A percentile compares a stretch with the other conserved stretches of the same genome.
phyloP scores from a whole-genome alignment of 2,329 filamentous ascomycete species.

The Tricladium varicosporioides region DNA sequence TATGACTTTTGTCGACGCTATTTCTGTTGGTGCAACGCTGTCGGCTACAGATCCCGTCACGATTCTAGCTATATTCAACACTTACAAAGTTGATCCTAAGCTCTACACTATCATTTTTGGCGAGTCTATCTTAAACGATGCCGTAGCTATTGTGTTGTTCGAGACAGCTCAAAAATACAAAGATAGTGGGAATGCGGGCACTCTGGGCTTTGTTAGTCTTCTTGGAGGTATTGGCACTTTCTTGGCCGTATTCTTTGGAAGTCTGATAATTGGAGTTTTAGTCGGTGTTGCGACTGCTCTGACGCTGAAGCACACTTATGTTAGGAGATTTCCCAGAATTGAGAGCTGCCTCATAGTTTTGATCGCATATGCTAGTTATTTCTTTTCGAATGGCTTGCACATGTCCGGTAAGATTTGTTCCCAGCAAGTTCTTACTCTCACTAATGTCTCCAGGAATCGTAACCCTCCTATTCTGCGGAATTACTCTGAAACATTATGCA shows the following conservation, averaged over 20 bases:
- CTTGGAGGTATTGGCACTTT: slow-evolving; percentile 94
- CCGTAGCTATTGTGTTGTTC: slow-evolving; percentile 97
- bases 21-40: slow-evolving; percentile 92
- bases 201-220: slow-evolving; percentile 75
- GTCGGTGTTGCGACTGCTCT: slow-evolving; percentile 87
- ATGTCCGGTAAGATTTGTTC: slow-evolving; percentile 76
- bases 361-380: slow-evolving; percentile 95
- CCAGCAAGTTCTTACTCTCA: background rate
- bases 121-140: slow-evolving; percentile 96
- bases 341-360: slow-evolving; percentile 93
- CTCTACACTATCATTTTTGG: slow-evolving; percentile 98
- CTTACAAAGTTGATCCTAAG: slow-evolving; percentile 98
- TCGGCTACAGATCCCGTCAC: slow-evolving; percentile 97
- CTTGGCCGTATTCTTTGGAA: slow-evolving; percentile 93
- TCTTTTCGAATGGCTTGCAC: slow-evolving; percentile 92
- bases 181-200: slow-evolving; percentile 65
- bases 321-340: slow-evolving; percentile 90
- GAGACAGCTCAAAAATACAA: slow-evolving; percentile 95
- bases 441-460: slow-evolving; percentile 60
- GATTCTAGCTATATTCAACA: slow-evolving; percentile 97
- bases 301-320: slow-evolving; percentile 89
- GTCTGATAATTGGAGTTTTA: slow-evolving; percentile 81
- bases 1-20: slow-evolving; percentile 91
- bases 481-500: slow-evolving; percentile 97
- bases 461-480: slow-evolving; percentile 93